Evolutionary conservation across 2,329 filamentous ascomycete genomes (phyloP), one percentile per base, ranked within the genome.

Genomic region (Verticillium zaregamsianum): DNA sequence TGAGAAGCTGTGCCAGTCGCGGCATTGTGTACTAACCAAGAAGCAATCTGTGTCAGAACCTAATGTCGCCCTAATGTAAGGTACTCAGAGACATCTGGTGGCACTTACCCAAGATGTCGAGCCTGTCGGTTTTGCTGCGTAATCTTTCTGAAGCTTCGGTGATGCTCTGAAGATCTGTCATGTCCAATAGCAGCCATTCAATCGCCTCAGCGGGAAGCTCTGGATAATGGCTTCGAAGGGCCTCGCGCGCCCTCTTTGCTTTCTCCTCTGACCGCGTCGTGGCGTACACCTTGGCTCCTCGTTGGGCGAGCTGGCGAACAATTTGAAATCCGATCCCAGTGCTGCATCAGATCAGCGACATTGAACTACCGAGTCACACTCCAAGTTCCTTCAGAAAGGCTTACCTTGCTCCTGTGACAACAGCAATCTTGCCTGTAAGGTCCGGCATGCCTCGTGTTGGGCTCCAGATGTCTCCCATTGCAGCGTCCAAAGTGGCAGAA

Each of bases 341-440:
- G 35, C 68, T 69, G 23, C 31, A 5, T n/a, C 1, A 25, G 31
- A 12, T 35, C 33, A 17, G 39, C 28, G 14, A 31, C 33, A 55
- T 40, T 11, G 9, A 17, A n/a, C 32, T 1, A 28, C 12, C 5
- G 5, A n/a, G 11, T n/a, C 14, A 9, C 15, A 3, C 4, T 55
- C 7, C n/a, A 5, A 12, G 17, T 20, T 14, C 31, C 6, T 31
- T 7, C 11, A 40, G 35, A 14, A n/a, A 3, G 14, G 35, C 64
- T 8, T 61, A 71, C 69, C 65, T 71, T 23, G 61, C 68, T 5
- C 69, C 69, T 0, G 69, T 71, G 5, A 71, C 66, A 1, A 71
- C 56, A 15, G 61, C 66, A 3, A 71, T 57, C 37, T 68, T 71
- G 12, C 68, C 69, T 2, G 33, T 39, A 0, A 71, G 55, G 33